Evolutionary conservation across 2,329 filamentous ascomycete species (phyloP).

Genomic region (Lasiodiplodia gonubiensis): DNA sequence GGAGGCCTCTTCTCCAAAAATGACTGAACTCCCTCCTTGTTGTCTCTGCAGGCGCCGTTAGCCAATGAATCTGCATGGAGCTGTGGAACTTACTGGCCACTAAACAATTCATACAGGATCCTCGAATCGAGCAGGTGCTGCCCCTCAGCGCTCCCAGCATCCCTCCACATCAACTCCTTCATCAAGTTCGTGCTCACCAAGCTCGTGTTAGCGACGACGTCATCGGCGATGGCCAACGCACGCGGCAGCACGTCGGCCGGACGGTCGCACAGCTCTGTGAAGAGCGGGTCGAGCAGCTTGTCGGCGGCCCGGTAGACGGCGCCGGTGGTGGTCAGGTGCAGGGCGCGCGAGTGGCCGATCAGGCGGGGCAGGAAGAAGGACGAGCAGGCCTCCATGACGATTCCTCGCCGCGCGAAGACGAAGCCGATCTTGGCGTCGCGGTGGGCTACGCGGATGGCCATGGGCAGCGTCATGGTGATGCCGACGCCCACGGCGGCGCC

Average conservation of each 20-base stretch:
- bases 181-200: constrained; percentile 68
- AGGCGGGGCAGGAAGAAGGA: constrained; percentile 75
- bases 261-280: constrained; percentile 66
- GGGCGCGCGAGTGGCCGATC: constrained; percentile 67
- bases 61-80: neutral
- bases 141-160: constrained; percentile 66
- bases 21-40: constrained; percentile 70
- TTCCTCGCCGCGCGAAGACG: constrained; percentile 72
- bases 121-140: constrained; percentile 73
- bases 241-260: constrained; percentile 66
- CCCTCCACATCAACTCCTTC: constrained; percentile 72
- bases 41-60: constrained; percentile 55
- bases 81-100: constrained; percentile 46
- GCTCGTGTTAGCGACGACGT: constrained; percentile 71
- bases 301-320: constrained; percentile 60
- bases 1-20: constrained; percentile 73
- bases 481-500: constrained; percentile 64
- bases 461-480: constrained; percentile 64
- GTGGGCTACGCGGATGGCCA: constrained; percentile 61
- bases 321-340: constrained; percentile 72
- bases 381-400: constrained; percentile 74
- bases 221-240: constrained; percentile 69
- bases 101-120: constrained; percentile 67
- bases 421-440: constrained; percentile 71
- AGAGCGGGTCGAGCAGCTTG: constrained; percentile 64